Evolutionary conservation across 352 stramenopile species (phyloP), one percentile per base, ranked within the genome.

Genomic region (Globisporangium irregulare): DNA sequence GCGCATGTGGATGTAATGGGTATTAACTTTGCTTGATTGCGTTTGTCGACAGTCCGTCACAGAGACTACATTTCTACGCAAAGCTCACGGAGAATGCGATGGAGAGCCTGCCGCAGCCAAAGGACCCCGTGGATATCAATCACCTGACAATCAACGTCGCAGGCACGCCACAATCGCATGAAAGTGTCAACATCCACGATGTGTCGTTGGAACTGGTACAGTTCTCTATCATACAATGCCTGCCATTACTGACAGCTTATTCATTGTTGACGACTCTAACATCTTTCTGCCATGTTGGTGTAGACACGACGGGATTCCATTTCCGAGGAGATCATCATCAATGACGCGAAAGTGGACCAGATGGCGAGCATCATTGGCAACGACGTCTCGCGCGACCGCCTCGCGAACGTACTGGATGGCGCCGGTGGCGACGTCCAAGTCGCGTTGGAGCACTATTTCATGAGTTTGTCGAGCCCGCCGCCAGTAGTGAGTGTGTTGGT

Each of bases 391-490:
- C 85, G 84, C 24, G 82, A 93, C 66, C 73, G 75, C 1, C 77
- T 96, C 7, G 80, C 78, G 6, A 87, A 90, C 56, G 93, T 90
- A 54, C 63, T 96, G 10, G 88, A 96, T 61, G 88, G 88, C 6
- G 88, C 88, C 5, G 88, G 86, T 20, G 88, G 88, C 24, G 84
- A 91, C 64, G 86, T 94, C 5, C 88, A 96, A 70, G 78, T 94
- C 15, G 88, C 88, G n/a, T 43, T 96, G 34, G 88, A 96, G 68
- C 88, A 96, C 67, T 96, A 94, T 78, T 96, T 96, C 55, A 96
- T 96, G 88, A 93, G 76, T 48, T 60, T 91, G 32, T 91, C 84
- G 12, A 81, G 66, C 6, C 34, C 38, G n/a, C 25, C 68, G 18
- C 18, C 43, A 1, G 54, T 25, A 2, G 38, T 62, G 15, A 61